Evolutionary conservation across 192 early-diverging fungal genomes (phyloP).

Genomic region (Coemansia sp.): DNA sequence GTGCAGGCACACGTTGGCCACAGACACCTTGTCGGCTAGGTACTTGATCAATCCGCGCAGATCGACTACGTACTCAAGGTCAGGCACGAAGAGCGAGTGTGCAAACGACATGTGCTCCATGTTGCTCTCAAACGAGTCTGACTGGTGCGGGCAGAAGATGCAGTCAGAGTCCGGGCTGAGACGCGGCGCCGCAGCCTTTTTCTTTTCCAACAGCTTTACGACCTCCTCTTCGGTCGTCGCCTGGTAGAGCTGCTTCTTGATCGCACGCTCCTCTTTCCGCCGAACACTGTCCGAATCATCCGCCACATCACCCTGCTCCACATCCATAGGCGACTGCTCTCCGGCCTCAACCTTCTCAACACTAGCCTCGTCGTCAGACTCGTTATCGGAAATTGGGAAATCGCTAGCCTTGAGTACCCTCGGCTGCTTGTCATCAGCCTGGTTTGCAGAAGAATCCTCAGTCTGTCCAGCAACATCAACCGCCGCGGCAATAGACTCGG

Average conservation of each 20-base stretch:
- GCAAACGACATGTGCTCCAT: slow-evolving; percentile 89
- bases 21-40: slow-evolving; percentile 91
- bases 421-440: slow-evolving; percentile 14
- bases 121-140: slow-evolving; percentile 69
- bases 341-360: slow-evolving; percentile 11
- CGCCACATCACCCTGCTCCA: slow-evolving; percentile 3
- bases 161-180: slow-evolving; percentile 77
- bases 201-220: slow-evolving; percentile 78
- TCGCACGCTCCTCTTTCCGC: slow-evolving; percentile 43
- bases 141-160: slow-evolving; percentile 85
- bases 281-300: slow-evolving; percentile 21
- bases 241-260: slow-evolving; percentile 46
- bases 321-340: slow-evolving; percentile 8
- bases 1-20: slow-evolving; percentile 94
- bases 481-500: slow-evolving; percentile 35
- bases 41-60: slow-evolving; percentile 87
- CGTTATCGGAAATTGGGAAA: slow-evolving; percentile 53
- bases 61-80: slow-evolving; percentile 92
- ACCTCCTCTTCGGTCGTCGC: slow-evolving; percentile 65
- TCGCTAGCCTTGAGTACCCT: slow-evolving; percentile 35
- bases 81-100: slow-evolving; percentile 97
- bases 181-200: slow-evolving; percentile 70
- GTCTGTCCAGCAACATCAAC: background rate
- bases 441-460: background rate
- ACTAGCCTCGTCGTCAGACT: slow-evolving; percentile 29